Evolutionary conservation across 2,329 filamentous ascomycete species (phyloP), one percentile per base, ranked within the genome.

Genomic region (Ophiocordyceps camponoti-saundersi): DNA sequence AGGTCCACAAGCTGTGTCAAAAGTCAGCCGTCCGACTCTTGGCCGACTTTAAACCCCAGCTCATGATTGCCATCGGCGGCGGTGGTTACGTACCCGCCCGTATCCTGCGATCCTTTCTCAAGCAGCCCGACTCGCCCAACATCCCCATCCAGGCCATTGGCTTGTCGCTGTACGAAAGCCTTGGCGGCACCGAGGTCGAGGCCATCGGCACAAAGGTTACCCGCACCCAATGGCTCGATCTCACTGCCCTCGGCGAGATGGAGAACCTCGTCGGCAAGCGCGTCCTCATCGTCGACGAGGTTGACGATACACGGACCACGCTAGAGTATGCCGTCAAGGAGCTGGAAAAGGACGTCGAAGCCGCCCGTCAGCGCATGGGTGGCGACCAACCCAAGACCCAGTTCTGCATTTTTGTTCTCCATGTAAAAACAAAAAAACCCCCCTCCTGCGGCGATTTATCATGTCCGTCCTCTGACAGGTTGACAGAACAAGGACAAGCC

Each of bases 71-170:
- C 62, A 96, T 96, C 64, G 92, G 92, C 57, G 92, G 92, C 53
- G 92, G 92, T 58, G 92, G 92, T 59, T 98, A 95, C 67, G 88
- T 98, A 40, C 92, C 92, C 51, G 92, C 92, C 43, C 85, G 92
- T 57, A 98, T 98, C 65, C 78, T 98, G 53, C 86, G 92, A 53
- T 96, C 92, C 20, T 98, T 98, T 74, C 84, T 98, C 65, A 95
- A 94, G 75, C 78, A 80, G 62, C 75, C 85, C 50, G 86, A 84
- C 56, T 77, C 73, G 51, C 80, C 88, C 66, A 98, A 98, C 71
- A 98, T 98, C 60, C 90, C 92, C 55, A 98, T 98, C 67, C 92
- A 98, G 75, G 92, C 92, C 53, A 98, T 98, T 64, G 92, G 92
- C 44, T 82, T 98, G 53, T 96, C 90, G 21, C 81, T 98, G 48